Evolutionary conservation across 345 rosid genomes (phyloP).

Genomic region (Schrenkiella parvula): DNA sequence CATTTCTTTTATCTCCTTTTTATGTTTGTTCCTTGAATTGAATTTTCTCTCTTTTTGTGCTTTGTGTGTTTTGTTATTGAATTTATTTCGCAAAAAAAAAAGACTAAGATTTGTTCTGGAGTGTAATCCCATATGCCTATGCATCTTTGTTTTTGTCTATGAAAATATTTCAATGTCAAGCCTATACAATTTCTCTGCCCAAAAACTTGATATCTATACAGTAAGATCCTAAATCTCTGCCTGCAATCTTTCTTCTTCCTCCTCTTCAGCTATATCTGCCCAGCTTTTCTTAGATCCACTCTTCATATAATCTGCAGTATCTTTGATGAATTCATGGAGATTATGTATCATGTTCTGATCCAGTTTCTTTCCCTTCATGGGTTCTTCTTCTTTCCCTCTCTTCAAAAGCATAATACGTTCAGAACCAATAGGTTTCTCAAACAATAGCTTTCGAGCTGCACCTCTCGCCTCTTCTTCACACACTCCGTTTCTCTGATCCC

Average conservation of each 20-base stretch:
- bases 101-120: conserved; percentile 22
- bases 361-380: conserved; percentile 23
- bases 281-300: conserved; percentile 49
- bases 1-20: conserved; percentile 14
- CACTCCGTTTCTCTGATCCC: conserved; percentile 18
- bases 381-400: conserved; percentile 9
- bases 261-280: conserved; percentile 86
- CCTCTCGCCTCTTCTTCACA: conserved; percentile 19
- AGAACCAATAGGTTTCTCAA: conserved; percentile 16
- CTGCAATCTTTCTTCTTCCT: conserved; percentile 23
- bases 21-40: conserved; percentile 22
- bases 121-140: conserved; percentile 23
- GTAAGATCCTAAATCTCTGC: background rate
- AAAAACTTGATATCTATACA: background rate
- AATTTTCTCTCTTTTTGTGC: conserved; percentile 21
- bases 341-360: conserved; percentile 29
- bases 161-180: conserved; percentile 12
- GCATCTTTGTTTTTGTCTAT: conserved; percentile 24
- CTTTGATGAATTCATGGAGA: conserved; percentile 27
- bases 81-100: background rate
- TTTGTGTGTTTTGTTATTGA: conserved; percentile 17
- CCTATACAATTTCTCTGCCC: conserved; percentile 12
- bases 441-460: conserved; percentile 33
- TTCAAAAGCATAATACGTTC: background rate
- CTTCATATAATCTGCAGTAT: conserved; percentile 8